Percentiles rank a stretch among this genome's conserved stretches.
These are phyloP conservation scores for Hypomyces perniciosus DNA, from an alignment of 2,329 filamentous ascomycete species.

Conservation along the genomic window DNA sequence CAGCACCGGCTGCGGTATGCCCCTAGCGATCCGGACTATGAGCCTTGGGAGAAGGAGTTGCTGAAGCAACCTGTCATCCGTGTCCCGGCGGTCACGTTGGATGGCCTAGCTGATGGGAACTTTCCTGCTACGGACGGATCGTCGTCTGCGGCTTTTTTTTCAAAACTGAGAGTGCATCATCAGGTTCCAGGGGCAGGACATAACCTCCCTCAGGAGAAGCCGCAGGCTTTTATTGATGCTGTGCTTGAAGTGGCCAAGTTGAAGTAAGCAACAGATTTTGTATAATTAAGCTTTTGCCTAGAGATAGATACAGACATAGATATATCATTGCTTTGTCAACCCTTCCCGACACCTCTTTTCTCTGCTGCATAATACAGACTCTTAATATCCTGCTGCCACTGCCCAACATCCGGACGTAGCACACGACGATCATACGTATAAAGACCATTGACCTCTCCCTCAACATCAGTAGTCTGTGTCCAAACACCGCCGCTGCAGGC, in stretches of 20 bases:
- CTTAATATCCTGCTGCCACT: constrained; percentile 57
- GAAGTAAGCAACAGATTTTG: no score
- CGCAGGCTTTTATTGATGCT: constrained; percentile 11
- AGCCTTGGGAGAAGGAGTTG: constrained; percentile 5
- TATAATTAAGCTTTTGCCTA: no score
- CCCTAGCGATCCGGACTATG: constrained; percentile 16
- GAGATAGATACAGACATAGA: neutral
- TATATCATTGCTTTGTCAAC: neutral
- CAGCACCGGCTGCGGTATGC: constrained; percentile 22
- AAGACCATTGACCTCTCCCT: constrained; percentile 68
- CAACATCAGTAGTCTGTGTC: constrained; percentile 70
- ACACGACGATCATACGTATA: constrained; percentile 62
- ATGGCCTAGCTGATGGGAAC: constrained; percentile 8
- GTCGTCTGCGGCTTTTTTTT: constrained; percentile 8
- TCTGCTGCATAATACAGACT: constrained; percentile 52
- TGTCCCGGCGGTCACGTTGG: constrained; percentile 12
- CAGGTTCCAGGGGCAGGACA: constrained; percentile 10
- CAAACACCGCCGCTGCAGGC: constrained; percentile 63
- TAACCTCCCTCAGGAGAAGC: constrained; percentile 13
- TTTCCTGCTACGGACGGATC: constrained; percentile 12
- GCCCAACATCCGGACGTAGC: constrained; percentile 47
- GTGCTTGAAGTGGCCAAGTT: constrained; percentile 7
- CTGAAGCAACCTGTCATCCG: constrained; percentile 9
- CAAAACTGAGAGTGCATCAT: constrained; percentile 13
- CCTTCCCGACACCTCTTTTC: neutral